Percentiles rank a stretch among this genome's conserved stretches.
Conservation (phyloP, 1,284 basidiomycete genomes). For the Baeospora myosura region DNA sequence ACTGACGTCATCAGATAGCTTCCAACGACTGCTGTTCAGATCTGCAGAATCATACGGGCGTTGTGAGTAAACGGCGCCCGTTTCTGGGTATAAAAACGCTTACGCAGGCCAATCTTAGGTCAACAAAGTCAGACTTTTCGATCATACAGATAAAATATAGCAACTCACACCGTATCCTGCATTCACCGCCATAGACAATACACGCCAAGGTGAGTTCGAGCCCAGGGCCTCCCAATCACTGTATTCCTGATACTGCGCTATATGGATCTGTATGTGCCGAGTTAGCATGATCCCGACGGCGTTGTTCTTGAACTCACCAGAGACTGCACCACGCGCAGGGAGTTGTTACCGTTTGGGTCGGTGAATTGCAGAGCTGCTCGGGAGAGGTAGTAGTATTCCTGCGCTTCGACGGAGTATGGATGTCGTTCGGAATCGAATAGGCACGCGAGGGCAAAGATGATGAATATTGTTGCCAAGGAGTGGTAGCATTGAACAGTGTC, state of each 20-base stretch:
- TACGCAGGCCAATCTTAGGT: constrained; percentile 61
- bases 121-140: constrained; percentile 3
- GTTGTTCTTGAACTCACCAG: constrained; percentile 31
- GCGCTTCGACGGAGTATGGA: constrained; percentile 39
- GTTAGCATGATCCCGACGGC: background rate
- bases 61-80: background rate
- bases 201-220: constrained; percentile 44
- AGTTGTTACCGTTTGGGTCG: constrained; percentile 39
- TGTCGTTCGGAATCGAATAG: constrained; percentile 40
- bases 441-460: constrained; percentile 42
- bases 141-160: background rate
- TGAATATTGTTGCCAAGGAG: constrained; percentile 46
- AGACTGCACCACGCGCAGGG: constrained; percentile 43
- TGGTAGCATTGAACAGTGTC: constrained; percentile 31
- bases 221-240: constrained; percentile 42
- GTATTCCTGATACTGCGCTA: constrained; percentile 51
- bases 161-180: constrained; percentile 46
- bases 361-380: constrained; percentile 42
- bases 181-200: constrained; percentile 49
- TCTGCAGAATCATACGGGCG: constrained; percentile 31
- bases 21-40: constrained; percentile 53
- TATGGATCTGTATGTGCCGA: constrained; percentile 39
- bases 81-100: constrained; percentile 17
- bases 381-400: constrained; percentile 53
- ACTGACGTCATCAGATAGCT: constrained; percentile 36